phyloP scores from a whole-genome alignment of 495 filamentous ascomycete genomes.

The Neurospora sp. region DNA sequence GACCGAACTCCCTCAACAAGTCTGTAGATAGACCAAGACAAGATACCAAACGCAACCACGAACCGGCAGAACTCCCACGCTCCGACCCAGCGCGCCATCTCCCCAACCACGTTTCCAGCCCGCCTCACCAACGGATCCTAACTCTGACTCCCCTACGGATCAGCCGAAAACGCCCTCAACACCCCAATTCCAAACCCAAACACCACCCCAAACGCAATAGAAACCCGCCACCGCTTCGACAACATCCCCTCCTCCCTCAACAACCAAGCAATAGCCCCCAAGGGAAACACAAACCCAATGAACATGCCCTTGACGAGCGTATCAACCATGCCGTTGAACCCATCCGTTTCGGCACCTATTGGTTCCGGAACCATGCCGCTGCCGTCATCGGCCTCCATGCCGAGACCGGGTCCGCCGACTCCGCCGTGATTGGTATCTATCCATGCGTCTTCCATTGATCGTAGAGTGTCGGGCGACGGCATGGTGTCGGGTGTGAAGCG shows the following conservation, averaged over 20 bases:
- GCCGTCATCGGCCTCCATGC: conserved; percentile 26
- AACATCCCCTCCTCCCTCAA: conserved; percentile 83
- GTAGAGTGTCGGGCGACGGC: conserved; percentile 49
- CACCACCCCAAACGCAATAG: conserved; percentile 71
- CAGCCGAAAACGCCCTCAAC: conserved; percentile 27
- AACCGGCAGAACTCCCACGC: not conserved
- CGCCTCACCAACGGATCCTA: not conserved
- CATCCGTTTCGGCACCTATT: conserved; percentile 30
- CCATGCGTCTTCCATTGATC: conserved; percentile 79
- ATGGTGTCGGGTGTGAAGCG: conserved; percentile 78
- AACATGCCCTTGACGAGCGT: conserved; percentile 81
- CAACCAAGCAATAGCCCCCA: conserved; percentile 76
- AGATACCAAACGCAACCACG: not conserved
- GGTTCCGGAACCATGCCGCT: conserved; percentile 6
- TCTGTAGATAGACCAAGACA: not conserved
- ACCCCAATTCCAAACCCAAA: conserved; percentile 33
- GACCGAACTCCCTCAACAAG: not conserved
- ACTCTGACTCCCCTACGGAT: conserved; percentile 11
- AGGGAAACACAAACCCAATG: conserved; percentile 89
- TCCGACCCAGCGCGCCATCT: not conserved
- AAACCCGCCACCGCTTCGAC: conserved; percentile 69
- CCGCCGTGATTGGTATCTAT: conserved; percentile 60
- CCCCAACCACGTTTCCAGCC: not conserved
- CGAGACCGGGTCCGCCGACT: conserved; percentile 23
- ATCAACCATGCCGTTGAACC: conserved; percentile 48